A percentile compares a stretch with the other conserved stretches of the same genome.
phyloP scores from a whole-genome alignment of 2,329 filamentous ascomycete species.

The Fusarium buxicola region DNA sequence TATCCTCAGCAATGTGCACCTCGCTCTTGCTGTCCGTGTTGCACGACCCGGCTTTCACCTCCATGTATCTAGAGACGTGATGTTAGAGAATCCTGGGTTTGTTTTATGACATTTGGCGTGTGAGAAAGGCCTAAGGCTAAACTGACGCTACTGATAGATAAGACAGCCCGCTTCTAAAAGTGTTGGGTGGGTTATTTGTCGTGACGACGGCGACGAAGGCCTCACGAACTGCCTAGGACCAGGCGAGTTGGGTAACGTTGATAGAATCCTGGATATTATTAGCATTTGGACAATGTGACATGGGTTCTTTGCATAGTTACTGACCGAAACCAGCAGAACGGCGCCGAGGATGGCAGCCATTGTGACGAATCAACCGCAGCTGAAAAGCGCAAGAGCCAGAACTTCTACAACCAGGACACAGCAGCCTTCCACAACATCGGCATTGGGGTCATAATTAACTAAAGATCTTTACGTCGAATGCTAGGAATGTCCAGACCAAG shows the following conservation, averaged over 20 bases:
- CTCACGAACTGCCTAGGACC: constrained; percentile 57
- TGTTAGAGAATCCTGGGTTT: constrained; percentile 34
- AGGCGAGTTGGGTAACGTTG: constrained; percentile 55
- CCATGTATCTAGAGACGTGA: constrained; percentile 34
- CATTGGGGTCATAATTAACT: constrained; percentile 68
- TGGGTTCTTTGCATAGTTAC: not conserved
- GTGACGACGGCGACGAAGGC: constrained; percentile 58
- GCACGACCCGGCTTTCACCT: constrained; percentile 32
- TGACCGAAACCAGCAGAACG: constrained; percentile 45
- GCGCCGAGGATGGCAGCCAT: constrained; percentile 54
- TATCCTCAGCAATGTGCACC: constrained; percentile 35
- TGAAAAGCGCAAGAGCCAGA: constrained; percentile 54
- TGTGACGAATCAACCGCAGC: constrained; percentile 55
- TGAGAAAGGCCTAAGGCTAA: constrained; percentile 38
- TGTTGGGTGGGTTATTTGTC: constrained; percentile 58
- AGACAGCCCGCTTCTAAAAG: constrained; percentile 51
- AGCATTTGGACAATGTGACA: not conserved
- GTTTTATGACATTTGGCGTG: constrained; percentile 24
- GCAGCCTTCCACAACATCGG: constrained; percentile 60
- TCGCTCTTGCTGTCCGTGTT: constrained; percentile 42
- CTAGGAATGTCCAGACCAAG: constrained; percentile 63
- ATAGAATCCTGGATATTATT: constrained; percentile 51
- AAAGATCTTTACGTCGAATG: constrained; percentile 69
- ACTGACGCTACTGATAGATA: constrained; percentile 40
- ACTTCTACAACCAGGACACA: constrained; percentile 52